Conservation (phyloP, 2,329 filamentous ascomycete species). For the Epichloe bromicola region DNA sequence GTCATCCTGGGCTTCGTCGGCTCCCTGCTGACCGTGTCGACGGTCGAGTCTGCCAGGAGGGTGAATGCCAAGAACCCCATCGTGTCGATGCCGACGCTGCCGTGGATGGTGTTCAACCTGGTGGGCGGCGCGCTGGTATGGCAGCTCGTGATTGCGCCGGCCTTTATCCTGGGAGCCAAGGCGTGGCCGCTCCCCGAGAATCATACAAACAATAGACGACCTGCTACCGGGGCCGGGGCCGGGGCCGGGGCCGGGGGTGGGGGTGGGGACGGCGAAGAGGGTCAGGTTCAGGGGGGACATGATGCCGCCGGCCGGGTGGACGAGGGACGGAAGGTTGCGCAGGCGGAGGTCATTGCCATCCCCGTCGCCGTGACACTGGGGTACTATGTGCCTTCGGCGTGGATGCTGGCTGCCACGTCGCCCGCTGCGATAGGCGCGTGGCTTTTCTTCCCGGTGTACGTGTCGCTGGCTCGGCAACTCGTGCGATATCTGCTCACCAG, state of each 20-base stretch:
- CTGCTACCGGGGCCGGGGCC: constrained; percentile 3
- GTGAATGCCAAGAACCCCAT: constrained; percentile 24
- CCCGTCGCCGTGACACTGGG: constrained; percentile 34
- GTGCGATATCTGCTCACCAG: constrained; percentile 17
- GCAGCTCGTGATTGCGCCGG: constrained; percentile 37
- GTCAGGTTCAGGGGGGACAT: background rate
- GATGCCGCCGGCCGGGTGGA: background rate
- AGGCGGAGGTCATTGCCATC: constrained; percentile 44
- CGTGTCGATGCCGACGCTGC: constrained; percentile 24
- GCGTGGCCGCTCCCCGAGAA: constrained; percentile 13
- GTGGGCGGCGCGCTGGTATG: constrained; percentile 37
- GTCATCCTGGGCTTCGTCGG: constrained; percentile 31
- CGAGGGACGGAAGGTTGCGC: constrained; percentile 16
- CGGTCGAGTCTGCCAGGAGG: constrained; percentile 35
- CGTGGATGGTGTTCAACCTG: constrained; percentile 36
- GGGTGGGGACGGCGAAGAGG: background rate
- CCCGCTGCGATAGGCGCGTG: constrained; percentile 28
- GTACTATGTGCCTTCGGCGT: constrained; percentile 31
- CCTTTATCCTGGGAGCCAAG: constrained; percentile 31
- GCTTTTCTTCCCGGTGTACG: constrained; percentile 39
- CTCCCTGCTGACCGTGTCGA: constrained; percentile 34
- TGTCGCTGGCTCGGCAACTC: constrained; percentile 28
- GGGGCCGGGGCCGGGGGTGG: too few species aligned
- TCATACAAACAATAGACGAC: background rate
- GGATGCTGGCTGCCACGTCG: constrained; percentile 27